Evolutionary conservation across 805 yeast species (phyloP), one percentile per base, ranked within the genome.

Genomic region (Lachancea meyersii): DNA sequence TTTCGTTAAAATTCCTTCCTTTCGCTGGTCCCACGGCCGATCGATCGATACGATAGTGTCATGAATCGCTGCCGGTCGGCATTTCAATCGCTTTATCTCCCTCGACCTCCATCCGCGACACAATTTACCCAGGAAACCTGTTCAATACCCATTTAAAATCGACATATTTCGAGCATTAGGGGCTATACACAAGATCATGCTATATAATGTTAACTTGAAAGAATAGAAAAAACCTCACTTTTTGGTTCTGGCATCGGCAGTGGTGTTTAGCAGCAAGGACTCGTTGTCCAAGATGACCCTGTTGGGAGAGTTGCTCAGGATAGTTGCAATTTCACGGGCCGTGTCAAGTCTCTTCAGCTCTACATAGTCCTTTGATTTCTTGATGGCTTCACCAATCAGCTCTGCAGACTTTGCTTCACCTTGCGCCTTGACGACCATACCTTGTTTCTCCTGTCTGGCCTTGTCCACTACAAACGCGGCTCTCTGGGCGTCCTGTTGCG

Each of bases 401-500:
- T 89, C 95, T 26, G 98, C 98, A 41, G 96, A 85, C 63, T 86
- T 80, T 51, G 98, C 98, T 70, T 93, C 98, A 79, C 98, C 98
- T 65, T 87, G 86, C 10, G 98, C 97, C 66, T 84, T 87, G 45
- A 93, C 97, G 50, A 93, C 95, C 71, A 87, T 75, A 62, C 94
- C 95, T 68, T 93, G 97, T 65, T 93, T 93, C 70, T 93, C 97
- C 68, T 93, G 98, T 55, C 86, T 80, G 7, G 98, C 98, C 63
- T 88, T 86, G 65, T 93, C 98, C 41, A 93, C 98, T 33, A 93
- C 73, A 54, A 89, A 93, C 0, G 97, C 97, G 7, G 98, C 97
- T 65, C 95, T 82, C 69, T 93, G 97, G 17, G 98, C 97, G 63
- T 93, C 98, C 72, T 93, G 98, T 67, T 93, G 98, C 22, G 98